phyloP scores from a whole-genome alignment of 495 filamentous ascomycete species.

The Aspergillus ostianus region DNA sequence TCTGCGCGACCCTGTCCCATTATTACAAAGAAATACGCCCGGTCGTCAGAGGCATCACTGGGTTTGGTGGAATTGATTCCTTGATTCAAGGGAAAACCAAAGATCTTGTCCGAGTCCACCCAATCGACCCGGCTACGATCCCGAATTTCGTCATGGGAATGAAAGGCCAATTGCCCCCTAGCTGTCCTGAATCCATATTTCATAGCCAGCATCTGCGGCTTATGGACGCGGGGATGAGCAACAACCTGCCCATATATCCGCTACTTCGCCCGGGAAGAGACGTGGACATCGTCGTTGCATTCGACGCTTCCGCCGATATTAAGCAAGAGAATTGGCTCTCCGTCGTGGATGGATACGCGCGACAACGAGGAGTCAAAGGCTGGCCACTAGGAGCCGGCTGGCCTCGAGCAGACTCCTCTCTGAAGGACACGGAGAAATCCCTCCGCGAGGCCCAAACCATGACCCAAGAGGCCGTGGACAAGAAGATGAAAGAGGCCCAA shows the following conservation, averaged over 20 bases:
- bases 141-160: slow-evolving; percentile 86
- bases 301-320: slow-evolving; percentile 82
- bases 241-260: slow-evolving; percentile 94
- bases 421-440: slow-evolving; percentile 55
- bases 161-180: slow-evolving; percentile 67
- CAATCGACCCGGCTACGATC: slow-evolving; percentile 82
- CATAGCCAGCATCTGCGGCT: slow-evolving; percentile 70
- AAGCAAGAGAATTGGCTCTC: slow-evolving; percentile 91
- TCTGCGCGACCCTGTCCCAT: slow-evolving; percentile 91
- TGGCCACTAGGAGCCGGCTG: slow-evolving; percentile 93
- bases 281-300: slow-evolving; percentile 87
- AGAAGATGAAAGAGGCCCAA: slow-evolving; percentile 63
- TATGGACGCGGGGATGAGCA: slow-evolving; percentile 98
- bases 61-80: slow-evolving; percentile 77
- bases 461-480: slow-evolving; percentile 55
- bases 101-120: slow-evolving; percentile 84
- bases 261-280: slow-evolving; percentile 82
- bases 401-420: slow-evolving; percentile 60
- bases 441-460: slow-evolving; percentile 67
- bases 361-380: slow-evolving; percentile 81
- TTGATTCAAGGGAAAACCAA: slow-evolving; percentile 79
- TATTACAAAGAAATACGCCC: slow-evolving; percentile 94
- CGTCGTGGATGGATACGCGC: slow-evolving; percentile 86
- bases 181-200: slow-evolving; percentile 72
- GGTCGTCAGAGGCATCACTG: slow-evolving; percentile 66